Evolutionary conservation across 2,329 filamentous ascomycete species (phyloP).

Genomic region (Meredithiella fracta): DNA sequence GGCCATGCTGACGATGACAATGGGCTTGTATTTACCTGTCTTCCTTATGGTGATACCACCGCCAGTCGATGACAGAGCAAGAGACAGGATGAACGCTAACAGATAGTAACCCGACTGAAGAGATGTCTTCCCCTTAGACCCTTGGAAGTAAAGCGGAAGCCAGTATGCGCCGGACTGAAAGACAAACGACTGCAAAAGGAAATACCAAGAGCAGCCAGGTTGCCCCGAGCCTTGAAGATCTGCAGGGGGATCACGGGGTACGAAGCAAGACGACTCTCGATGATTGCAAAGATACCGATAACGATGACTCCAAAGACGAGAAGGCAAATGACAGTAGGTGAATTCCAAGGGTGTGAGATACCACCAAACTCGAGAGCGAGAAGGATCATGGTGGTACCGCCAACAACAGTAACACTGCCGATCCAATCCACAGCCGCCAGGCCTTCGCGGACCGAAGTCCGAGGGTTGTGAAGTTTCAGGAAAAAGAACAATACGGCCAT

Average conservation of each 20-base stretch:
- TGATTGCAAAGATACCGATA: slow-evolving; percentile 49
- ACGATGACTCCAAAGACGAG: slow-evolving; percentile 54
- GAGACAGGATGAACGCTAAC: slow-evolving; percentile 50
- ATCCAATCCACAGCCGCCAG: slow-evolving; percentile 46
- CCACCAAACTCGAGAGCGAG: slow-evolving; percentile 77
- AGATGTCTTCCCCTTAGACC: slow-evolving; percentile 49
- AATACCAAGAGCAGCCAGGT: slow-evolving; percentile 46
- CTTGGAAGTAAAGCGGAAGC: slow-evolving; percentile 73
- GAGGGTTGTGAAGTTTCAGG: slow-evolving; percentile 51
- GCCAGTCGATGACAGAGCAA: slow-evolving; percentile 44
- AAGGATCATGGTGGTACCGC: slow-evolving; percentile 70
- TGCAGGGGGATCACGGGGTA: slow-evolving; percentile 64
- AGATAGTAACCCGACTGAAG: slow-evolving; percentile 60
- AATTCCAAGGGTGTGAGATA: slow-evolving; percentile 57
- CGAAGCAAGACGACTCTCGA: slow-evolving; percentile 56
- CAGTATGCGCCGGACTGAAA: slow-evolving; percentile 70
- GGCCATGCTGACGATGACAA: slow-evolving; percentile 42
- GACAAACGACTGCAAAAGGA: slow-evolving; percentile 60
- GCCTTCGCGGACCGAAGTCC: slow-evolving; percentile 44
- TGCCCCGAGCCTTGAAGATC: slow-evolving; percentile 51
- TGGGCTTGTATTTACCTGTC: slow-evolving; percentile 47
- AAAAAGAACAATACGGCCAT: slow-evolving; percentile 40
- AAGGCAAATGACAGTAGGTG: slow-evolving; percentile 58
- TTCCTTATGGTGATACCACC: slow-evolving; percentile 43
- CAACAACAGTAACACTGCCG: slow-evolving; percentile 44